Base-by-base conservation (phyloP, 805 yeast genomes). In the Lachancea fermentati region DNA sequence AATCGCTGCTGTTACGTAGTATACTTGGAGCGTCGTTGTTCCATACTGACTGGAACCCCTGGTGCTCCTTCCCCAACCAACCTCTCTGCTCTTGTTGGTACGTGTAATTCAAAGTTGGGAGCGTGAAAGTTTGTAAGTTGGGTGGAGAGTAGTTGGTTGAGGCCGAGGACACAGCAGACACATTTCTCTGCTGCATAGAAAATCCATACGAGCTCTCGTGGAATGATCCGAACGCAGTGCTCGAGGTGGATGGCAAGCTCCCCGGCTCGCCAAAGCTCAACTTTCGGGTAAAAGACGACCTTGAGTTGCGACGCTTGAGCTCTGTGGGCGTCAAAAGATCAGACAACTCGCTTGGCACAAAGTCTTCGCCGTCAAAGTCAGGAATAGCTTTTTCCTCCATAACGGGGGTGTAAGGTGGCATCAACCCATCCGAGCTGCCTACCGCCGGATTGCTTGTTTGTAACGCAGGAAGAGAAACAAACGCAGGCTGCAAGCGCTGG, bases 271-370 rank as follows among this genome's bases (percentile, higher is more conserved):
- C 30, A 19, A 22, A 34, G 29, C 43, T 35, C 14, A 35, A 33
- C 31, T 37, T 33, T 24, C 34, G 28, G 30, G 39, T 30, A 8
- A 38, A 29, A 9, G 62, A 53, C 3, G 78, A 71, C 43, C 86
- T 68, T 8, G 88, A 79, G 37, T 70, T 72, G 45, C 87, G 77
- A 34, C 96, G 71, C 50, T 81, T 68, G 15, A 83, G 62, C 56
- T 88, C 96, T 49, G 78, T 84, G 0, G 95, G 94, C 0, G 95
- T 85, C 36, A 89, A 65, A 36, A 87, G 66, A 48, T 86, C 95
- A n/a, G 81, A 75, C 29, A 88, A 64, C 19, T 89, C 76, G 4
- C 81, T 78, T 1, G 97, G 97, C 3, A 88, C 83, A 50, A 78
- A 83, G 55, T 85, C 95, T 48, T 85, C 89, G 34, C 75, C 85